Conservation (phyloP, 2,329 filamentous ascomycete species). For the Beauveria bassiana region DNA sequence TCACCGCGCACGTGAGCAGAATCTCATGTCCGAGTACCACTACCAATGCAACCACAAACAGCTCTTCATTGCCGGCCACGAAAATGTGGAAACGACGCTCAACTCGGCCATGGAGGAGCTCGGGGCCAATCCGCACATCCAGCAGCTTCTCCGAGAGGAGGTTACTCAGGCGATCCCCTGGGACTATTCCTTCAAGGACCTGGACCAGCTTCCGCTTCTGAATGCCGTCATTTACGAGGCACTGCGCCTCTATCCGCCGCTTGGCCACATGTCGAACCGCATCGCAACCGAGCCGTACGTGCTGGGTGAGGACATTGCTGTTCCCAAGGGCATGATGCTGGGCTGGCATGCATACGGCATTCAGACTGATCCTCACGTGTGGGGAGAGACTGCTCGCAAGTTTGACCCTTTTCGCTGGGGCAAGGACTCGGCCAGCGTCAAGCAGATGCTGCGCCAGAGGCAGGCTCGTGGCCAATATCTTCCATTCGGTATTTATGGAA, state of each 20-base stretch:
- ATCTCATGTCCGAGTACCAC: constrained; percentile 4
- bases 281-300: not conserved
- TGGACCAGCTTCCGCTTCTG: not conserved
- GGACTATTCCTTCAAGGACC: not conserved
- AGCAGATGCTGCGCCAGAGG: not conserved
- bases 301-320: not conserved
- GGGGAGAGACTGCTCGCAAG: not conserved
- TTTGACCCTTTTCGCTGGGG: constrained; percentile 6
- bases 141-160: not conserved
- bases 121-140: not conserved
- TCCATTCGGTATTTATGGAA: not conserved
- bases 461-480: constrained; percentile 2
- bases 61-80: constrained; percentile 3
- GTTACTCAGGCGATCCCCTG: not conserved
- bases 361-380: not conserved
- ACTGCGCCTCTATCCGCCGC: constrained; percentile 7
- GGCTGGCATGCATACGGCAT: constrained; percentile 4
- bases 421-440: not conserved
- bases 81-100: constrained; percentile 2
- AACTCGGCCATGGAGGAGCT: constrained; percentile 3
- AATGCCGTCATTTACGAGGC: constrained; percentile 3
- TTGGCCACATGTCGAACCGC: not conserved
- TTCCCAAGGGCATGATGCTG: not conserved
- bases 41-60: constrained; percentile 2
- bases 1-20: not conserved